Base-by-base conservation (phyloP, 2,329 filamentous ascomycete species). In the Decorospora gaudefroyi region DNA sequence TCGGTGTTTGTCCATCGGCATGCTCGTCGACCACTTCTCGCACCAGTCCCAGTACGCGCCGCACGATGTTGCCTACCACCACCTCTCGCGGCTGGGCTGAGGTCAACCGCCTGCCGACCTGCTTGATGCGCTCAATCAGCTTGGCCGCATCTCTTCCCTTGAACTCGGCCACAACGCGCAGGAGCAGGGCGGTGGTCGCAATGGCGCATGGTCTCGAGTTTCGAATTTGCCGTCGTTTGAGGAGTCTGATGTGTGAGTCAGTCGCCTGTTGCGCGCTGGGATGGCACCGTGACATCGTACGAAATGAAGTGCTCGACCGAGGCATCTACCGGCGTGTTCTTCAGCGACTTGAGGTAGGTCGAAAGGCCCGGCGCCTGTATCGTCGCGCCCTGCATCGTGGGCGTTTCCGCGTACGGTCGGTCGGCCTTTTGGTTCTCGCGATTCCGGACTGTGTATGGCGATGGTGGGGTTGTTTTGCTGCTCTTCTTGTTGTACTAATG, bases 61-160 rank as follows among this genome's bases (percentile, higher is more conserved):
- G 84, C 32, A 96, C 89, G 57, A 99, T 91, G 65, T 99, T 99
- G 38, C 90, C 92, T 30, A 96, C 90, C 4, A 90, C 89, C 59
- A 96, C 85, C 74, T 97, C 93, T 49, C 87, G 83, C 11, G 92
- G 92, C 62, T 95, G 90, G 6, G 93, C 91, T 42, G 86, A 82
- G 23, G 87, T 85, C 29, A 99, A 78, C 42, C 84, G 82, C 58
- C 84, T 81, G 42, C 93, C 93, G 16, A 92, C 84, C 47, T 84
- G 80, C 54, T 88, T 85, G 50, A 99, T 85, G 55, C 88, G 85
- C 59, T 86, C 82, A 46, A 97, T 83, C 36, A 99, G 83, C 61
- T 86, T 84, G 35, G 84, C 81, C 32, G 90, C 85, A 68, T 92
- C 87, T 49, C 80, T 79, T 74, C 86, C 91, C 68, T 86, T 88